These are phyloP conservation scores for Capsaspora owczarzaki DNA, from an alignment of 78 protist genomes.

Conservation along the genomic window DNA sequence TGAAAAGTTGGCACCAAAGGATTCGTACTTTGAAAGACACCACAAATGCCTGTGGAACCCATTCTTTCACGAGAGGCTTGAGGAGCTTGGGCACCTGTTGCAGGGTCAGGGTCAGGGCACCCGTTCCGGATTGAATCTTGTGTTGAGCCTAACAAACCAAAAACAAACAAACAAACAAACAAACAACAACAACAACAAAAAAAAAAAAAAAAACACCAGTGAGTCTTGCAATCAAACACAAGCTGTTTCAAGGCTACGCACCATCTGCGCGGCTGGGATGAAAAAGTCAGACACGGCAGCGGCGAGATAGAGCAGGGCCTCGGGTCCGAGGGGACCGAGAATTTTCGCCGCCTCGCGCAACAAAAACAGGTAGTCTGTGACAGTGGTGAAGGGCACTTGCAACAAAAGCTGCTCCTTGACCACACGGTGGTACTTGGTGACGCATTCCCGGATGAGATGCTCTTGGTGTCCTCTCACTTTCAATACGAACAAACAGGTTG, in stretches of 20 bases:
- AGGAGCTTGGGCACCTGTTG: slow-evolving; percentile 48
- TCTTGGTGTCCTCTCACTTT: neutral
- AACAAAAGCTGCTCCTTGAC: slow-evolving; percentile 1
- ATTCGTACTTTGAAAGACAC: slow-evolving; percentile 48
- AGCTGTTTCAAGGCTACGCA: no score
- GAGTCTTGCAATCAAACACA: neutral
- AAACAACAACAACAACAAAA: neutral
- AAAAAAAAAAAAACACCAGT: neutral
- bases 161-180: neutral
- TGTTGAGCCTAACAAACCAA: slow-evolving; percentile 16
- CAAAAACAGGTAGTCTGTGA: slow-evolving; percentile 30
- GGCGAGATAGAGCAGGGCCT: slow-evolving; percentile 36
- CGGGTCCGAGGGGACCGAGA: neutral
- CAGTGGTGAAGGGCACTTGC: slow-evolving; percentile 15
- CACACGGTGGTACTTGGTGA: no score
- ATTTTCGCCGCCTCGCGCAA: slow-evolving; percentile 4
- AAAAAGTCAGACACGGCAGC: slow-evolving; percentile 62
- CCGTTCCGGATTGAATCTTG: slow-evolving; percentile 42
- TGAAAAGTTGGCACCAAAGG: no score
- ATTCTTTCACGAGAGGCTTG: neutral
- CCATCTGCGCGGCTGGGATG: slow-evolving; percentile 20
- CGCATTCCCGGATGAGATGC: neutral
- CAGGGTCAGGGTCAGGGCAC: slow-evolving; percentile 18
- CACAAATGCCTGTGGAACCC: slow-evolving; percentile 36
- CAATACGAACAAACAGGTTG: neutral